Percentiles rank a stretch among this genome's conserved stretches.
Conservation (phyloP, 345 rosid species). For the Dipteronia sinensis region DNA sequence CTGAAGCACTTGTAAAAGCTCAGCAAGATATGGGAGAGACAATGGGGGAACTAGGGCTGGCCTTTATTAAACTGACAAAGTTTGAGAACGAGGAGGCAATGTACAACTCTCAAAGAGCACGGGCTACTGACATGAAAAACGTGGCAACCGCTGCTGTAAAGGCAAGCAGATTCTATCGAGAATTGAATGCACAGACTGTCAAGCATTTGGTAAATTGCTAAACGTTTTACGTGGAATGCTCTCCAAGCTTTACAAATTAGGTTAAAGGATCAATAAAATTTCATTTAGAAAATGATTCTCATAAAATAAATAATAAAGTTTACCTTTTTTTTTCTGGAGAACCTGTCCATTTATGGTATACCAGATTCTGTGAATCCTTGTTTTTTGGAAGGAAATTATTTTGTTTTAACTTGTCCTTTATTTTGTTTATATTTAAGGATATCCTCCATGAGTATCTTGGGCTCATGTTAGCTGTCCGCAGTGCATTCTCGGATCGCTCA, state of each 20-base stretch:
- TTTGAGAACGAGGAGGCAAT: constrained; percentile 92
- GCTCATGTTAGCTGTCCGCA: constrained; percentile 81
- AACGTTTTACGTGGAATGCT: not conserved
- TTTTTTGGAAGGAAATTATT: not conserved
- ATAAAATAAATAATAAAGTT: not conserved
- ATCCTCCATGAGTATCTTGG: constrained; percentile 91
- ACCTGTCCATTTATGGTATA: constrained; percentile 11
- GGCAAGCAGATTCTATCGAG: constrained; percentile 95
- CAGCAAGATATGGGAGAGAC: constrained; percentile 99
- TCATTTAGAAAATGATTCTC: not conserved
- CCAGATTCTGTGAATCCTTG: not conserved
- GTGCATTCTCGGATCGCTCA: constrained; percentile 87
- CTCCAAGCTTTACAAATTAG: constrained; percentile 5
- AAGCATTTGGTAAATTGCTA: constrained; percentile 80
- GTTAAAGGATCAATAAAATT: not conserved
- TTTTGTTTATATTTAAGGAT: constrained; percentile 51
- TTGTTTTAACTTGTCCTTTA: constrained; percentile 6
- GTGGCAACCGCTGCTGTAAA: constrained; percentile 95
- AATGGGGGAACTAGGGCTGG: constrained; percentile 86
- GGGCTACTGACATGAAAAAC: constrained; percentile 87
- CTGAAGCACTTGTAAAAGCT: constrained; percentile 87
- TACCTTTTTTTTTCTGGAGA: constrained; percentile 6
- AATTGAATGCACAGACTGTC: constrained; percentile 80
- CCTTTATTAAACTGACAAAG: constrained; percentile 86
- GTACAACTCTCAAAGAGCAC: constrained; percentile 66